Conservation (phyloP, 805 yeast genomes). For the Brettanomyces bruxellensis region DNA sequence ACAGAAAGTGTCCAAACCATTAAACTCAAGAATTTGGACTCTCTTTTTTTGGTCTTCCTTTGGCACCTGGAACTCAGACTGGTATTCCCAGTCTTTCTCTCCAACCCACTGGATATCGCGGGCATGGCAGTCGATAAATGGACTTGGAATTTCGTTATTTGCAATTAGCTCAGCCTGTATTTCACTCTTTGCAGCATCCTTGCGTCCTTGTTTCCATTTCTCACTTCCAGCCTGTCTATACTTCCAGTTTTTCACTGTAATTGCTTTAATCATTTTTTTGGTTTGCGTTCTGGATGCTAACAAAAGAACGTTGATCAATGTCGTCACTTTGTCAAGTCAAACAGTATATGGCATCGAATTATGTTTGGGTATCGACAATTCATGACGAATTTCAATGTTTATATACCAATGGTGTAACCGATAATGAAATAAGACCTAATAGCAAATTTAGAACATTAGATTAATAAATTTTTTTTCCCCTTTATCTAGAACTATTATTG, state of each 20-base stretch:
- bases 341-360: too few relatives aligned
- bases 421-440: too few relatives aligned
- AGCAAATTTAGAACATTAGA: too few relatives aligned
- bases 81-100: constrained; percentile 41
- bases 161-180: constrained; percentile 27
- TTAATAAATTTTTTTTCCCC: too few relatives aligned
- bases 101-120: constrained; percentile 41
- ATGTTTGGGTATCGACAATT: too few relatives aligned
- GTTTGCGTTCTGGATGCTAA: too few relatives aligned
- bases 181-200: constrained; percentile 2
- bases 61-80: constrained; percentile 12
- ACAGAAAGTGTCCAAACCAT: constrained; percentile 37
- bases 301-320: too few relatives aligned
- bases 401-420: too few relatives aligned
- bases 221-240: constrained; percentile 1
- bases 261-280: too few relatives aligned
- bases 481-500: too few relatives aligned
- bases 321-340: too few relatives aligned
- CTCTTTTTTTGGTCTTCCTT: background rate
- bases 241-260: constrained; percentile 2
- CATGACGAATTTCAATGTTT: too few relatives aligned
- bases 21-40: constrained; percentile 25
- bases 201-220: constrained; percentile 1
- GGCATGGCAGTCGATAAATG: constrained; percentile 36
- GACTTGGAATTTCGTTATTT: constrained; percentile 33